phyloP scores from a whole-genome alignment of 495 filamentous ascomycete species.

The Amniculicola lignicola region DNA sequence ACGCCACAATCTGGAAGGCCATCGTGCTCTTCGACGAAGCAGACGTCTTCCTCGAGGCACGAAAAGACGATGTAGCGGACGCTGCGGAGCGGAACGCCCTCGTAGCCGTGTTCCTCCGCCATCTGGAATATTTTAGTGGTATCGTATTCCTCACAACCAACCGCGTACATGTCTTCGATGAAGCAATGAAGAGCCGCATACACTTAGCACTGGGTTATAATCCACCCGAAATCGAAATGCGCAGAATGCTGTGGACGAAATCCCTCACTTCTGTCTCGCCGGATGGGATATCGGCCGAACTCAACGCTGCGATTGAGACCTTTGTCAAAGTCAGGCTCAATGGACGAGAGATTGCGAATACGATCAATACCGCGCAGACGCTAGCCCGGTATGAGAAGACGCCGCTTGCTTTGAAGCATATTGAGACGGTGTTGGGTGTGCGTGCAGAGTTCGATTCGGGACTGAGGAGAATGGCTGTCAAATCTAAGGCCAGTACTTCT shows the following conservation, averaged over 20 bases:
- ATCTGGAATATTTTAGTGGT: slow-evolving; percentile 33
- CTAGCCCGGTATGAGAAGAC: slow-evolving; percentile 37
- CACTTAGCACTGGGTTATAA: slow-evolving; percentile 44
- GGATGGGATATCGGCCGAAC: slow-evolving; percentile 12
- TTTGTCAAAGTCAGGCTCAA: slow-evolving; percentile 34
- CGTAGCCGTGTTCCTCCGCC: slow-evolving; percentile 32
- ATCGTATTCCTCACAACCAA: slow-evolving; percentile 34
- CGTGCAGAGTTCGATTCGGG: slow-evolving; percentile 28
- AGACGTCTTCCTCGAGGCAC: slow-evolving; percentile 36
- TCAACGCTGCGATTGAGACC: slow-evolving; percentile 10
- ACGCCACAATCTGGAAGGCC: slow-evolving; percentile 37
- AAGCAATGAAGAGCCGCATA: slow-evolving; percentile 36
- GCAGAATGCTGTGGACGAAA: slow-evolving; percentile 21
- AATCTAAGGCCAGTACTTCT: too few species aligned
- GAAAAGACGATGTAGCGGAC: slow-evolving; percentile 17
- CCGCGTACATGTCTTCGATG: slow-evolving; percentile 30
- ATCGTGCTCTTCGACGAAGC: slow-evolving; percentile 40
- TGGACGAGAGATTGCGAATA: slow-evolving; percentile 42
- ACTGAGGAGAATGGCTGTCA: slow-evolving; percentile 14
- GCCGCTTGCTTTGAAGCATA: slow-evolving; percentile 32
- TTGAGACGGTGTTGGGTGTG: slow-evolving; percentile 35
- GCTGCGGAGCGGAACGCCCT: slow-evolving; percentile 22
- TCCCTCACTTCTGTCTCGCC: background rate
- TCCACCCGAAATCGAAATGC: slow-evolving; percentile 13
- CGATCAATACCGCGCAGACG: slow-evolving; percentile 42